Base-by-base conservation (phyloP, 2,329 filamentous ascomycete species). In the Calonectria multiphialidica region DNA sequence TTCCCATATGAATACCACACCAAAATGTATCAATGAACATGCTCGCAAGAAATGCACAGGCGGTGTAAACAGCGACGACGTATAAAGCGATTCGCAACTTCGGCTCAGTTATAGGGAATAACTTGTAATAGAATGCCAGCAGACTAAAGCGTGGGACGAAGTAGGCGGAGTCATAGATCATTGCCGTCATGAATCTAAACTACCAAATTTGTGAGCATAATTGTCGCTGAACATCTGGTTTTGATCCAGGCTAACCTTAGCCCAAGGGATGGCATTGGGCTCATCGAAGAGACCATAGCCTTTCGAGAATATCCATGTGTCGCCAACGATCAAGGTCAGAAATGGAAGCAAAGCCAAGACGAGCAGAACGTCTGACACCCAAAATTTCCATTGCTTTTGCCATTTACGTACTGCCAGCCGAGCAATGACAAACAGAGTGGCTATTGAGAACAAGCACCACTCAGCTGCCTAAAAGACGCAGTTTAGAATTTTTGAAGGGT, bases 11-110 rank as follows among this genome's bases (percentile, higher is more conserved):
- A 18, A 13, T 25, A 16, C 53, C 53, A 5, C 53, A 59, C 53
- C 53, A 59, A 40, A 59, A 18, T 37, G 40, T 59, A 23, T 59
- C 53, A 40, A 59, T 59, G 15, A 59, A 40, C 53, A 59, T 59
- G 33, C 53, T 59, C n/a, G 53, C 53, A 10, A 40, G 13, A 23
- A 59, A 59, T 23, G 21, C 53, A 15, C 21, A 16, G 9, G 6
- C 4, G 3, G 53, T 40, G 23, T 59, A 59, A 35, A 40, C 53
- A 1, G 37, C 23, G 15, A 40, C 21, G 12, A 8, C n/a, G 9
- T 59, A 28, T 12, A 59, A 18, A 18, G 53, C 53, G 8, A 59
- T 21, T 18, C 53, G 33, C 23, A 59, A 28, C 35, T 59, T 59
- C 15, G 53, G 53, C 23, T 59, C 53, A 1, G 53, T 59, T 40